Evolutionary conservation across 805 yeast genomes (phyloP), one percentile per base, ranked within the genome.

Genomic region (Zygosaccharomyces gambellarensis): DNA sequence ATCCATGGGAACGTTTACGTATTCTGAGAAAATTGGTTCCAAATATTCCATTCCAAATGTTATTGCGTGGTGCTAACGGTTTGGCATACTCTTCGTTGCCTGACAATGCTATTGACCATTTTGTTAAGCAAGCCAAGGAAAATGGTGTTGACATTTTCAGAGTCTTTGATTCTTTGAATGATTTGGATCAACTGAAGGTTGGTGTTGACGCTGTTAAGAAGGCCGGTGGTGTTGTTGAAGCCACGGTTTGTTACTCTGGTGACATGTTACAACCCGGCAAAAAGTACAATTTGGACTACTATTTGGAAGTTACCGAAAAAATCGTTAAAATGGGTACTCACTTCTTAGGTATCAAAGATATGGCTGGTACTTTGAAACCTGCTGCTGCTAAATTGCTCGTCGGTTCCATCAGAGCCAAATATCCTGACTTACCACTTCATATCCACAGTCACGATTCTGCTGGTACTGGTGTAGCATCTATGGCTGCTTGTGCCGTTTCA

Each of bases 401-500:
- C 60, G 81, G 90, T 52, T 74, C 87, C 27, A 81, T 94, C 61
- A 83, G 99, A 73, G 81, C 79, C 53, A 83, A 80, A 71, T 88
- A 87, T 72, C 99, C 99, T 50, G 82, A 88, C 64, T 77, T 94
- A 67, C 97, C 98, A 60, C 94, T 94, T 67, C 99, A 94, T 69
- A 97, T 94, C 40, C 99, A 94, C 74, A 90, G 98, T 31, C 99
- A 94, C 73, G 99, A 94, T 73, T 90, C 98, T 55, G 99, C 99
- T 32, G 99, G 99, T 75, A 94, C 99, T 49, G 99, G 96, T 72
- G 97, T 94, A 57, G 92, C 97, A 40, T 85, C 96, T 30, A 90
- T 92, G 94, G 85, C 85, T 62, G 96, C 94, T 3, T 85, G 90
- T 69, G 97, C 97, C 17, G 70, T 76, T 60, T 95, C 97, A 34